phyloP scores from a whole-genome alignment of 345 rosid species.

The Anastatica hierochuntica region DNA sequence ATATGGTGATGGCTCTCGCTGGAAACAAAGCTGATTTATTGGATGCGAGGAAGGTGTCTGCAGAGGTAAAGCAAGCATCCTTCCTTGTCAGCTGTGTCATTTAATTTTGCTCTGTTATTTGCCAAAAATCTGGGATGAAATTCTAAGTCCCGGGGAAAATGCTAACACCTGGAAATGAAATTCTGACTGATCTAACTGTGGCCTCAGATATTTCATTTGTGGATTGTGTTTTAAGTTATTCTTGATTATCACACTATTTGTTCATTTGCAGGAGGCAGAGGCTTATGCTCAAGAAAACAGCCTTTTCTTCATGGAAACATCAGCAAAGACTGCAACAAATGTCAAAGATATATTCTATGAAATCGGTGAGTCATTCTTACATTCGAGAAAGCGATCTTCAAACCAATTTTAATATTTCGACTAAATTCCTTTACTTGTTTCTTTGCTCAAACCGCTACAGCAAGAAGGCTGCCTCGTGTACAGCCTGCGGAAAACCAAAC shows the following conservation, averaged over 20 bases:
- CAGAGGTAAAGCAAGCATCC: constrained; percentile 34
- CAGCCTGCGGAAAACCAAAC: constrained; percentile 51
- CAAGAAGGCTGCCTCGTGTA: constrained; percentile 49
- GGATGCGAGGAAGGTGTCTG: constrained; percentile 46
- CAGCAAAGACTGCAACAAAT: constrained; percentile 67
- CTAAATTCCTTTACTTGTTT: neutral
- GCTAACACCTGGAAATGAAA: too few species aligned
- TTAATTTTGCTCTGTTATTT: neutral
- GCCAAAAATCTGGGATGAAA: neutral
- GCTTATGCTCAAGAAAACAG: constrained; percentile 64
- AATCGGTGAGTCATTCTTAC: constrained; percentile 43
- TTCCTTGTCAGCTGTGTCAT: neutral
- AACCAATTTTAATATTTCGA: neutral
- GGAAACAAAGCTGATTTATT: constrained; percentile 55
- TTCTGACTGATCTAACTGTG: too few species aligned
- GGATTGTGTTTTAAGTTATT: constrained; percentile 3
- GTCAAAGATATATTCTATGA: constrained; percentile 74
- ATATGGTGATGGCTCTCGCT: constrained; percentile 49
- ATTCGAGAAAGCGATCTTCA: neutral
- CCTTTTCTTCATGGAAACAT: constrained; percentile 79
- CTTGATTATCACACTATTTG: neutral
- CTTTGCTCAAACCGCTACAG: constrained; percentile 22
- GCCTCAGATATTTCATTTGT: too few species aligned
- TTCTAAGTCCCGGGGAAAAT: neutral
- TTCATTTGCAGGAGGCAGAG: constrained; percentile 25